These are phyloP conservation scores for Brassica rapa DNA, from an alignment of 345 rosid species.

Conservation along the genomic window DNA sequence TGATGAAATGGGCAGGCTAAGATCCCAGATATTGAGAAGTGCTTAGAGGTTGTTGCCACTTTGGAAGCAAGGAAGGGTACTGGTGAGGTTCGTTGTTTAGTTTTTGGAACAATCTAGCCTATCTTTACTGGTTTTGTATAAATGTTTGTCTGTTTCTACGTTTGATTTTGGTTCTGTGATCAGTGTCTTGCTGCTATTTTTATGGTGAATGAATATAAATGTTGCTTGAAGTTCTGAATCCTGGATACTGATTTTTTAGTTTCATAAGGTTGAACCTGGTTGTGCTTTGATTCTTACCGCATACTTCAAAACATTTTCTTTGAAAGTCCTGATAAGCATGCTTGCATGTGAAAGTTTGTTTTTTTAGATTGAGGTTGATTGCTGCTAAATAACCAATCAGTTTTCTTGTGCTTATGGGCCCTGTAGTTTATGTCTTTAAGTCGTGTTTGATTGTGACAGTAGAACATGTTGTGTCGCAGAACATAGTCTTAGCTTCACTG, in stretches of 20 bases:
- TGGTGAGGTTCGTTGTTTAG: slow-evolving; percentile 71
- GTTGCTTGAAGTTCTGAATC: background rate
- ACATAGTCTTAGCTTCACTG: slow-evolving; percentile 22
- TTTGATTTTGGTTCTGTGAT: background rate
- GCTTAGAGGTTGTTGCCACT: slow-evolving; percentile 82
- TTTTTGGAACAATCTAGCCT: background rate
- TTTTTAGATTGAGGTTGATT: background rate
- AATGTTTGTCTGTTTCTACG: background rate
- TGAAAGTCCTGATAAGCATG: no score
- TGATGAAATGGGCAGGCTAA: slow-evolving; percentile 56
- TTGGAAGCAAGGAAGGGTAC: slow-evolving; percentile 47
- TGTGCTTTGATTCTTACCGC: slow-evolving; percentile 10
- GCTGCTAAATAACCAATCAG: background rate
- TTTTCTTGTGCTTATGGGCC: background rate
- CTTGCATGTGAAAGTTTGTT: no score
- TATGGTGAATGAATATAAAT: background rate
- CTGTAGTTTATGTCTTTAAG: slow-evolving; percentile 6
- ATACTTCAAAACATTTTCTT: no score
- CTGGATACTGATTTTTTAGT: background rate
- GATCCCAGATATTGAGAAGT: slow-evolving; percentile 91
- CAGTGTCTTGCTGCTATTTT: background rate
- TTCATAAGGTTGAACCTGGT: slow-evolving; percentile 2
- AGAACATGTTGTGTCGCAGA: slow-evolving; percentile 18
- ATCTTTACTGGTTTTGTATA: background rate
- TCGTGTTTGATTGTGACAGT: slow-evolving; percentile 19